A percentile compares a stretch with the other conserved stretches of the same genome.
These are phyloP conservation scores for Withania somnifera DNA, from an alignment of 305 asterid genomes.

Conservation along the genomic window DNA sequence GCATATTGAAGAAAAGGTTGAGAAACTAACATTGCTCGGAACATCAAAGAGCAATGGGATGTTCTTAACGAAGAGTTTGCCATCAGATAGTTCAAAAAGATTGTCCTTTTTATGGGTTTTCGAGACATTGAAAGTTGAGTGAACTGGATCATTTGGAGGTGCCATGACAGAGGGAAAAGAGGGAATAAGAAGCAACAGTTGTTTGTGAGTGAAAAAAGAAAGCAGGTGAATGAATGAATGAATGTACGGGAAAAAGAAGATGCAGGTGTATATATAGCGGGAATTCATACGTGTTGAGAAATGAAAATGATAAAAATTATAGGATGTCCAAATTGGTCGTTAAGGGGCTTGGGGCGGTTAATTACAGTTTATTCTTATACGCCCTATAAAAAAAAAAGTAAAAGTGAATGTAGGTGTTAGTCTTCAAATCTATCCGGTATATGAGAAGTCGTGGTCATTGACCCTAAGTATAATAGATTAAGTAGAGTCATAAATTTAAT, in stretches of 20 bases:
- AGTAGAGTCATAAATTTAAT: too few relatives aligned
- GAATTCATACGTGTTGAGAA: neutral
- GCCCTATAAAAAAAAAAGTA: too few relatives aligned
- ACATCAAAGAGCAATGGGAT: constrained; percentile 39
- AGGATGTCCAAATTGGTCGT: too few relatives aligned
- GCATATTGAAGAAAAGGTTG: constrained; percentile 32
- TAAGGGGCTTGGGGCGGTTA: too few relatives aligned
- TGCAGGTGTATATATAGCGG: neutral
- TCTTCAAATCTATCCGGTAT: too few relatives aligned
- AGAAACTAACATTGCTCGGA: constrained; percentile 54
- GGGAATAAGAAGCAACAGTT: neutral
- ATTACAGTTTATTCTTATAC: too few relatives aligned
- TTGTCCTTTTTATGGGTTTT: constrained; percentile 15
- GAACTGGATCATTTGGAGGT: constrained; percentile 28
- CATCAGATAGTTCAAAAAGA: constrained; percentile 23
- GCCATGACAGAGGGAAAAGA: constrained; percentile 32
- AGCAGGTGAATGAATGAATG: neutral
- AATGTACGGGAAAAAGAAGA: neutral
- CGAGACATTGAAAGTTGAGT: constrained; percentile 10
- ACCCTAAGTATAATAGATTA: too few relatives aligned
- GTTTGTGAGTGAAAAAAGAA: neutral
- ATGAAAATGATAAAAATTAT: too few relatives aligned
- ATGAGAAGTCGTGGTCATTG: too few relatives aligned
- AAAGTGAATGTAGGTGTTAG: too few relatives aligned
- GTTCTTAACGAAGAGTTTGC: constrained; percentile 26